A percentile compares a stretch with the other conserved stretches of the same genome.
These are phyloP conservation scores for Aspergillus heteromorphus DNA, from an alignment of 495 filamentous ascomycete species.

Conservation along the genomic window DNA sequence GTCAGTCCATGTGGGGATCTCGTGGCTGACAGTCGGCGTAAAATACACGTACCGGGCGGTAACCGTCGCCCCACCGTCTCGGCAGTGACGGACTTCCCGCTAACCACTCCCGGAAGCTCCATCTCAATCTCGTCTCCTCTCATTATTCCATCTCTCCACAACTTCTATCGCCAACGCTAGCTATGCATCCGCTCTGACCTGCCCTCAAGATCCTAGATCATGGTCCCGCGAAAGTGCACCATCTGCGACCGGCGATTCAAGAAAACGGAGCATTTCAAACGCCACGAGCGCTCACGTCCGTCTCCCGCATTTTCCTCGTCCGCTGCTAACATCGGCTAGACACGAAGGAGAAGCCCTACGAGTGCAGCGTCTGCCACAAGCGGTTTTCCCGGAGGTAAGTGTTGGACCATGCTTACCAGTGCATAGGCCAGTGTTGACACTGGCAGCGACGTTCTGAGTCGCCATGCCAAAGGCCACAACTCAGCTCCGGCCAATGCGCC, in stretches of 20 bases:
- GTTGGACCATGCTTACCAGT: neutral
- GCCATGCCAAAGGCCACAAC: constrained; percentile 47
- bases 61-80: no score
- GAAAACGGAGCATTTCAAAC: constrained; percentile 52
- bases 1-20: no score
- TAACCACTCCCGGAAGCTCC: no score
- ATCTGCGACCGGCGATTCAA: constrained; percentile 49
- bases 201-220: constrained; percentile 29
- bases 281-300: constrained; percentile 49
- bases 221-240: constrained; percentile 47
- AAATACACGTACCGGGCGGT: no score
- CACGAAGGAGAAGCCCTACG: constrained; percentile 50
- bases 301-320: neutral
- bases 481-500: constrained; percentile 22
- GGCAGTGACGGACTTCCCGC: no score
- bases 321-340: constrained; percentile 25
- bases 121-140: no score
- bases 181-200: no score
- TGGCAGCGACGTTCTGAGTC: constrained; percentile 46
- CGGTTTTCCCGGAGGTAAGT: constrained; percentile 48
- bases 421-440: neutral
- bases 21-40: no score
- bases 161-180: no score
- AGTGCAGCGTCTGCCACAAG: constrained; percentile 48
- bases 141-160: no score